A percentile compares a stretch with the other conserved stretches of the same genome.
Conservation (phyloP, 805 yeast genomes). For the Candida michaelii region DNA sequence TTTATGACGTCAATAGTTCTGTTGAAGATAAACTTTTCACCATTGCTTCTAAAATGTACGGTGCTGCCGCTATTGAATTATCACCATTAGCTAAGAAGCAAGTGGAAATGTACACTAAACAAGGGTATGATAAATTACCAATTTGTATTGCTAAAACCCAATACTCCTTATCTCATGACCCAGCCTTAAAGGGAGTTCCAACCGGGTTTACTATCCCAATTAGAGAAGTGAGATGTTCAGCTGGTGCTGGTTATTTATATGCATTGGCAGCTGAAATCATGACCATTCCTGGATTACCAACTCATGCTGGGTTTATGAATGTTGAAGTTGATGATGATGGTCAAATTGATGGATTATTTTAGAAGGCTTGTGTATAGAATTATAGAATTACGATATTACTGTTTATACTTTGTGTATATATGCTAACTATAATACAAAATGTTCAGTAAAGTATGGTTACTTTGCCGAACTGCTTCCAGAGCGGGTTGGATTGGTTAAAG, state of each 20-base stretch:
- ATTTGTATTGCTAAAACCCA: constrained; percentile 86
- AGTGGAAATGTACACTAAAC: constrained; percentile 64
- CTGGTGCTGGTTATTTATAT: constrained; percentile 83
- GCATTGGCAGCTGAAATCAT: constrained; percentile 85
- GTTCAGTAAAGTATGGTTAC: not conserved
- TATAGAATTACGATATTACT: not conserved
- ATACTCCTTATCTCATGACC: constrained; percentile 81
- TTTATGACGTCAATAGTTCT: constrained; percentile 68
- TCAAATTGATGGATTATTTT: constrained; percentile 53
- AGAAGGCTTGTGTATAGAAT: not conserved
- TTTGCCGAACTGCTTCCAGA: constrained; percentile 15
- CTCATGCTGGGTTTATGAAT: constrained; percentile 84
- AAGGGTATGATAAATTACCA: constrained; percentile 77
- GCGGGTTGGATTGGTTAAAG: constrained; percentile 10
- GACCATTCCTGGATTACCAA: constrained; percentile 84
- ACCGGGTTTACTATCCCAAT: constrained; percentile 77
- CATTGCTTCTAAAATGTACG: constrained; percentile 80
- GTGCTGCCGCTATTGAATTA: constrained; percentile 70
- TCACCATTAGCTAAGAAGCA: constrained; percentile 68
- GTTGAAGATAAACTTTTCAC: constrained; percentile 78
- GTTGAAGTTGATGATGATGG: constrained; percentile 80
- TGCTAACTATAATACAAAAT: constrained; percentile 12
- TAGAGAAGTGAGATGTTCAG: constrained; percentile 73
- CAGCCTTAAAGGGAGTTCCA: constrained; percentile 81
- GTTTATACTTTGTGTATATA: not conserved